Base-by-base conservation (phyloP, 1,284 basidiomycete genomes). In the Waitea zeae region DNA sequence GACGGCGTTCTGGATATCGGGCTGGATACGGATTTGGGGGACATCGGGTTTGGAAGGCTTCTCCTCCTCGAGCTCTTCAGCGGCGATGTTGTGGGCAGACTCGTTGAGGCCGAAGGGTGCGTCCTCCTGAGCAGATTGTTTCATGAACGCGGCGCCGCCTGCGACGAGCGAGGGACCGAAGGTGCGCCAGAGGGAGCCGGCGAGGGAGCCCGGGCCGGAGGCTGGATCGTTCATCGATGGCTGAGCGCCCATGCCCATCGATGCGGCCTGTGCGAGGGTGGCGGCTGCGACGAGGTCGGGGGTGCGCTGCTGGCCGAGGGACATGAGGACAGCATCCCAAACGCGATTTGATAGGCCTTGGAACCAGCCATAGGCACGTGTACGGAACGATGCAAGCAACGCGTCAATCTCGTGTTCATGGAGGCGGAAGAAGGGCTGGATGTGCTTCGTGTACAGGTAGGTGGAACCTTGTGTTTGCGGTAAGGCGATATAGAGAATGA, bases 401-500 rank as follows among this genome's bases (percentile, higher is more conserved):
- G 65, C 64, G 50, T 90, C 87, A 50, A 92, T 90, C 46, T 82
- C 70, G 4, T 58, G 47, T 55, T 90, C 86, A 49, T 90, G 80
- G 7, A 61, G 51, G 39, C 64, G 62, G 46, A 92, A 70, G 60
- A 87, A 79, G 0, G 87, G 87, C 34, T 74, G 68, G 11, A 92
- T 68, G 42, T 86, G 72, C 15, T 66, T 59, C 36, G 61, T 59
- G 58, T 89, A 92, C 47, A 92, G 57, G 50, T 76, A 83, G 1
- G 81, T 77, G 0, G 87, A 71, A 17, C 87, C 87, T 43, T 70
- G 68, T 9, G 84, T 89, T 49, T 90, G 86, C 0, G 89, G 89
- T n/a, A 92, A 70, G 11, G 76, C 78, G 37, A 93, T 73, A 59
- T 87, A 93, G 39, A 92, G 70, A 20, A 93, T 70, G 49, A 88